Percentiles rank a stretch among this genome's conserved stretches.
Evolutionary conservation across 768 basidiomycete species (phyloP).

Genomic region (Pisolithus albus): DNA sequence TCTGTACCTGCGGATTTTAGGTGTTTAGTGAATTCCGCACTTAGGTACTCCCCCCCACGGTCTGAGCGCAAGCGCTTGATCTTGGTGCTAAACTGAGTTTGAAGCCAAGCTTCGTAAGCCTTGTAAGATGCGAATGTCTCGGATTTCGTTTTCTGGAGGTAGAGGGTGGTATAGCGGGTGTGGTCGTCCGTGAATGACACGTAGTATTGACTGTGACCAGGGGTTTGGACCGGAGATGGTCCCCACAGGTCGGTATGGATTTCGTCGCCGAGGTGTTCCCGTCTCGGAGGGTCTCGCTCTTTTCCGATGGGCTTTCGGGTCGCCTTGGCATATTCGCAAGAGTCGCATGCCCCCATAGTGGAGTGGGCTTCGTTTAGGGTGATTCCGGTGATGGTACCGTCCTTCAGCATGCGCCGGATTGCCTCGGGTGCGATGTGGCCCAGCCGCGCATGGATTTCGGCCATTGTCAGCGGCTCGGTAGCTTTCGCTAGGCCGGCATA

Average conservation of each 20-base stretch:
- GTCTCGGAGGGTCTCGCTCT: not conserved
- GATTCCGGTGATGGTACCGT: slow-evolving; percentile 1
- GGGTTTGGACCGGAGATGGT: slow-evolving; percentile 27
- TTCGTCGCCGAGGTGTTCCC: slow-evolving; percentile 2
- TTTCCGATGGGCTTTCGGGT: slow-evolving; percentile 6
- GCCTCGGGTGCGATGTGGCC: not conserved
- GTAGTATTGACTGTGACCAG: slow-evolving; percentile 11
- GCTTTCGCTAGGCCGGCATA: not conserved
- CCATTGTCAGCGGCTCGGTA: not conserved
- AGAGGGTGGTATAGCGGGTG: not conserved
- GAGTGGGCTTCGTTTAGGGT: not conserved
- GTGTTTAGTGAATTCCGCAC: slow-evolving; percentile 2
- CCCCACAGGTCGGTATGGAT: slow-evolving; percentile 39
- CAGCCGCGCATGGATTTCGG: not conserved
- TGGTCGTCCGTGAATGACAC: slow-evolving; percentile 8
- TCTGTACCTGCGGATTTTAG: not conserved
- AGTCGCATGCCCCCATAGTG: slow-evolving; percentile 7
- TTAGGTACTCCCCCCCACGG: slow-evolving; percentile 28
- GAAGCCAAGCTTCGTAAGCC: not conserved
- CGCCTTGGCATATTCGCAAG: slow-evolving; percentile 8
- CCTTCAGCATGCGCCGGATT: slow-evolving; percentile 4
- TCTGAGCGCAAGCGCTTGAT: slow-evolving; percentile 7
- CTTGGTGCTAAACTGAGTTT: not conserved
- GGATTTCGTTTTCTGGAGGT: slow-evolving; percentile 1
- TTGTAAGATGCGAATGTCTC: slow-evolving; percentile 6